Conservation (phyloP, 805 yeast genomes). For the Hemisphaericaspora nanyangensis region DNA sequence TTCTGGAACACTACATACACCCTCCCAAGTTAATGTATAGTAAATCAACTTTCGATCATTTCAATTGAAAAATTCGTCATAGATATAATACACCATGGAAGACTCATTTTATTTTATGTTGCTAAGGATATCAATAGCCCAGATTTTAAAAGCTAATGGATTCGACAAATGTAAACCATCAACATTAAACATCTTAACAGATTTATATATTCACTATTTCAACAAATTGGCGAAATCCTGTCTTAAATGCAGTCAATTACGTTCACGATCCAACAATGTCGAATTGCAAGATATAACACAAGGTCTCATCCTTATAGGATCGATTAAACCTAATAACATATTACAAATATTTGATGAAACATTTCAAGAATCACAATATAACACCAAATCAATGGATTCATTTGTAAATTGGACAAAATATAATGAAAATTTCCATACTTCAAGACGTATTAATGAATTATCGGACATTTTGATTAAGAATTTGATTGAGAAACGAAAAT, state of each 20-base stretch:
- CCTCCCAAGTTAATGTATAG: no score
- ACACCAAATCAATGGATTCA: constrained; percentile 35
- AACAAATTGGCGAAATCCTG: constrained; percentile 51
- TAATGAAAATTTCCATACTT: constrained; percentile 22
- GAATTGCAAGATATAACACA: constrained; percentile 65
- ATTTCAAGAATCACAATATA: constrained; percentile 10
- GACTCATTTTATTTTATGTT: constrained; percentile 37
- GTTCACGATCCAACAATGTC: constrained; percentile 39
- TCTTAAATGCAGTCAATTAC: constrained; percentile 42
- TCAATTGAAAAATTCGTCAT: no score
- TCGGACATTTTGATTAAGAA: constrained; percentile 28
- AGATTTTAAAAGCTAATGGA: constrained; percentile 74
- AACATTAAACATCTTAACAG: constrained; percentile 73
- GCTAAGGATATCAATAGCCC: constrained; percentile 40
- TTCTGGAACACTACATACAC: no score
- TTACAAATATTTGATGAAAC: constrained; percentile 7
- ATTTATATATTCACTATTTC: constrained; percentile 64
- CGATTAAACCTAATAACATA: constrained; percentile 47
- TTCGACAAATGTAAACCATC: constrained; percentile 74
- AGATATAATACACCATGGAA: no score
- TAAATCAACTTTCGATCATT: no score
- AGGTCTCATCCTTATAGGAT: constrained; percentile 61
- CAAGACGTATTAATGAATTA: constrained; percentile 24
- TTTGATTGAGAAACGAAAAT: constrained; percentile 36
- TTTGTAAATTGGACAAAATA: constrained; percentile 32